Evolutionary conservation across 495 filamentous ascomycete genomes (phyloP).

Genomic region (Parachaetomium inaequale): DNA sequence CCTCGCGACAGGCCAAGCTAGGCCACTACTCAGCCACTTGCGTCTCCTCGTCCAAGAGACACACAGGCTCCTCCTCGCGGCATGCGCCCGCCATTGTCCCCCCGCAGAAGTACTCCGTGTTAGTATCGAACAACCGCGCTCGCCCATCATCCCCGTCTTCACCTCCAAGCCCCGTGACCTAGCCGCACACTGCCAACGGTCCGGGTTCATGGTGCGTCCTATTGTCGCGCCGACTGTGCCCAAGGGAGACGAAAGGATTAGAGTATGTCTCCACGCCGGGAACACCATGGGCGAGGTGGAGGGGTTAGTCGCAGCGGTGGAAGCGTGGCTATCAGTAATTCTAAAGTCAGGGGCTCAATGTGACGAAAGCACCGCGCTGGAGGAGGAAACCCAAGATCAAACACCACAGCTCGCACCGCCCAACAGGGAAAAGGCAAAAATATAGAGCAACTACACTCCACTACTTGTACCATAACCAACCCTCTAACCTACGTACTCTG

Average conservation of each 20-base stretch:
- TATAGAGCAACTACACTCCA: too few relatives aligned
- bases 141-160: slow-evolving; percentile 43
- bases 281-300: slow-evolving; percentile 48
- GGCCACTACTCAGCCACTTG: slow-evolving; percentile 29
- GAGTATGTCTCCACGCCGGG: slow-evolving; percentile 53
- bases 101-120: slow-evolving; percentile 24
- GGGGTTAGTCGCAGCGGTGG: slow-evolving; percentile 39
- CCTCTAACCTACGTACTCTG: too few relatives aligned
- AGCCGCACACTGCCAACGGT: slow-evolving; percentile 49
- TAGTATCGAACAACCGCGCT: slow-evolving; percentile 25
- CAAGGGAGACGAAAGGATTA: slow-evolving; percentile 46
- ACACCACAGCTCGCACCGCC: too few relatives aligned
- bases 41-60: slow-evolving; percentile 28
- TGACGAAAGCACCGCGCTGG: too few relatives aligned
- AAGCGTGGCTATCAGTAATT: slow-evolving; percentile 35
- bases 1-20: slow-evolving; percentile 43
- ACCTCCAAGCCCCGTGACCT: slow-evolving; percentile 46
- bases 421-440: too few relatives aligned
- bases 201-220: slow-evolving; percentile 50
- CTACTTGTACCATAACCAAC: too few relatives aligned
- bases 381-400: too few relatives aligned
- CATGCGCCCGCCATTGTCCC: slow-evolving; percentile 18
- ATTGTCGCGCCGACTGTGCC: slow-evolving; percentile 58
- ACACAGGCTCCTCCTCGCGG: slow-evolving; percentile 22
- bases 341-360: background rate